Conservation (phyloP, 1,284 basidiomycete genomes). For the Veloboletus limbatus region DNA sequence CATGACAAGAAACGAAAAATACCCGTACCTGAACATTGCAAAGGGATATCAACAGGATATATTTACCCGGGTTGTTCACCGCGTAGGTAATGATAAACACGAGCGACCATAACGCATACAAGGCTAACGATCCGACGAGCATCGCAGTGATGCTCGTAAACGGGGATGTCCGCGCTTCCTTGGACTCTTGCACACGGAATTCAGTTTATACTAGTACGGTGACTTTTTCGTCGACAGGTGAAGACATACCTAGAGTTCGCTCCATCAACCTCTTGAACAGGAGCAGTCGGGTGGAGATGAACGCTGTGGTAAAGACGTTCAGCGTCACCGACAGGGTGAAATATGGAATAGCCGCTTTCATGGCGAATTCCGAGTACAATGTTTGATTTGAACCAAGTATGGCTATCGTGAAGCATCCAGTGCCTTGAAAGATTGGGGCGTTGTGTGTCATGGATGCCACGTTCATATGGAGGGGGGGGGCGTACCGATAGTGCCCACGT, state of each 20-base stretch:
- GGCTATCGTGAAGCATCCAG: not conserved
- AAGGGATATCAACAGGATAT: not conserved
- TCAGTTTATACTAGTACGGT: not conserved
- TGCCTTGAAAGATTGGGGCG: not conserved
- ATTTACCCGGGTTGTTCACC: not conserved
- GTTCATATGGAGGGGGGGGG: not conserved
- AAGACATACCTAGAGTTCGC: not conserved
- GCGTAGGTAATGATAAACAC: not conserved
- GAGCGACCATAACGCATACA: not conserved
- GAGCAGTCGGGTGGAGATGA: not conserved
- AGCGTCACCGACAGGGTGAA: not conserved
- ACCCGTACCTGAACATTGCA: not conserved
- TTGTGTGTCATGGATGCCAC: not conserved
- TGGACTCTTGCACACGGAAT: too few species aligned
- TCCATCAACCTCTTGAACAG: not conserved
- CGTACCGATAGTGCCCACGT: constrained; percentile 3
- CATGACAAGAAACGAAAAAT: too few species aligned
- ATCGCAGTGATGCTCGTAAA: not conserved
- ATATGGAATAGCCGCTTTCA: not conserved
- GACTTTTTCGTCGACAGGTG: not conserved
- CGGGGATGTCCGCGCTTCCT: not conserved
- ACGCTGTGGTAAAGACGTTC: too few species aligned
- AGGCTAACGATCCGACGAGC: not conserved
- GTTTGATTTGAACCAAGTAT: not conserved
- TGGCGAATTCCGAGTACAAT: not conserved